phyloP scores from a whole-genome alignment of 148 eudicot species.

The Mesembryanthemum crystallinum region DNA sequence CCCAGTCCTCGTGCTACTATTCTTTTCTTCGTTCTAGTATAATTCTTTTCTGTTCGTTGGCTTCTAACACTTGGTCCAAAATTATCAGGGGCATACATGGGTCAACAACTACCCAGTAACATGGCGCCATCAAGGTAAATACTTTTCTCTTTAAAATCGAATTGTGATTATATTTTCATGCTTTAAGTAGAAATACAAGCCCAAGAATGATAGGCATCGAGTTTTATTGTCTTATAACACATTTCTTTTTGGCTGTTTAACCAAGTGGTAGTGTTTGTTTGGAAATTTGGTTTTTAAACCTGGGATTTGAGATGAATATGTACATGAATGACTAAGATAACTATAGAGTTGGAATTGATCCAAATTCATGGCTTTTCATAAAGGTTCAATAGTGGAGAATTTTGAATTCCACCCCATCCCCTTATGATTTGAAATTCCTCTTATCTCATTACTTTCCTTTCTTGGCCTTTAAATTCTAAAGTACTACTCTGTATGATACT shows the following conservation, averaged over 20 bases:
- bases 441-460: too few relatives aligned
- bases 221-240: too few relatives aligned
- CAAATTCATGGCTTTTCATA: too few relatives aligned
- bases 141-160: neutral
- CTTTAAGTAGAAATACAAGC: neutral
- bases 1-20: neutral
- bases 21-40: neutral
- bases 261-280: neutral
- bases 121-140: conserved; percentile 54
- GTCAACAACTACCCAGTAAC: conserved; percentile 52
- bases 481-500: too few relatives aligned
- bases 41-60: neutral
- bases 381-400: too few relatives aligned
- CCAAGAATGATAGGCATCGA: neutral
- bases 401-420: too few relatives aligned
- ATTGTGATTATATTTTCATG: neutral
- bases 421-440: too few relatives aligned
- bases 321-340: too few relatives aligned
- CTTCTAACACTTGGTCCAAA: conserved; percentile 15
- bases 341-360: too few relatives aligned
- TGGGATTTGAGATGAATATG: neutral
- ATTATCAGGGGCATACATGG: conserved; percentile 57
- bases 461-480: too few relatives aligned
- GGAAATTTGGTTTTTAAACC: neutral
- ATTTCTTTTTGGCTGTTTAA: neutral